Base-by-base conservation (phyloP, 305 asterid genomes). In the Plantago lanceolata region DNA sequence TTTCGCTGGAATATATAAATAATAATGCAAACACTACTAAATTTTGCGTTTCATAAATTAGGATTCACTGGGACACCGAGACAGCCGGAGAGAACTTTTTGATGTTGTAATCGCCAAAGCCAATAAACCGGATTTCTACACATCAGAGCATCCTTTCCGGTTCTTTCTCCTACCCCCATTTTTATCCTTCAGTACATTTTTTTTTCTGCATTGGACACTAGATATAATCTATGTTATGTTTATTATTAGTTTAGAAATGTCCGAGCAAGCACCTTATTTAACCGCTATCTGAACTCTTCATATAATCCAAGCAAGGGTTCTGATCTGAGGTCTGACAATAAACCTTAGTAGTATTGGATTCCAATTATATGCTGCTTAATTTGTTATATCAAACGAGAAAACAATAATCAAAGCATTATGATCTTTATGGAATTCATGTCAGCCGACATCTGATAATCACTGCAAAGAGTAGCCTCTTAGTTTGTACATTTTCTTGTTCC, bases 141-240 rank as follows among this genome's bases (percentile, higher is more conserved):
- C 90, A 71, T 92, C 98, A 11, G 98, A 89, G 68, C 98, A 82
- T 80, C 97, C 97, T 65, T 92, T 92, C 78, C 93, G 98, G 96
- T 93, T 65, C 67, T 70, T 55, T 50, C 68, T 56, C 59, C 53
- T 35, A 72, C 67, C 59, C 66, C 65, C 59, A 33, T 59, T 19
- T 44, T 64, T 5, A 55, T 26, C 19, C 59, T 71, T 64, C n/a
- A n/a, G n/a, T 63, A n/a, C n/a, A 20, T 21, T 31, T 50, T 55
- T 7, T 14, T 55, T 3, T 53, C 21, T 24, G 16, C 7, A 8
- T 9, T 24, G 26, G n/a, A 24, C n/a, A 18, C 7, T 21, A 52
- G 56, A 29, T 52, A 19, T 26, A 9, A 13, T 2, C 16, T 52
- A 52, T 52, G 5, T 21, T 11, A 8, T 52, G 29, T 21, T 52